Evolutionary conservation across 2,329 filamentous ascomycete genomes (phyloP).

Genomic region (Paecilomyces variotii): DNA sequence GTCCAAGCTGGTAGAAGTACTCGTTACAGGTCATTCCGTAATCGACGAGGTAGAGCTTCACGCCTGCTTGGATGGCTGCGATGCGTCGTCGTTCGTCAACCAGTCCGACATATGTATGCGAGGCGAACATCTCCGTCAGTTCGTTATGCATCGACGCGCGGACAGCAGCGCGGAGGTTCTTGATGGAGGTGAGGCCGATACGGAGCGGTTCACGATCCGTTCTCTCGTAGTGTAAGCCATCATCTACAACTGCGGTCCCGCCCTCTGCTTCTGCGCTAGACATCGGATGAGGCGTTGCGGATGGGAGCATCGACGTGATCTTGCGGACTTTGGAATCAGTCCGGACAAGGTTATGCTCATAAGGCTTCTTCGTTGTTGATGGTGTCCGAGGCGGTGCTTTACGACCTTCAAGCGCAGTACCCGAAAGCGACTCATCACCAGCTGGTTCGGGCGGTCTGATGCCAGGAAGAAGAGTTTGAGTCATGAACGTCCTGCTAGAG

Average conservation of each 20-base stretch:
- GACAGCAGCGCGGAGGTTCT: constrained; percentile 72
- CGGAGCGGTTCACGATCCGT: constrained; percentile 60
- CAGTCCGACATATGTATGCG: constrained; percentile 86
- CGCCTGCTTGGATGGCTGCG: constrained; percentile 85
- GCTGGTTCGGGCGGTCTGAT: constrained; percentile 40
- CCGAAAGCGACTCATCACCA: constrained; percentile 8
- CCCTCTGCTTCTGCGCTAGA: constrained; percentile 26
- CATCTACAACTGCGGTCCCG: constrained; percentile 22
- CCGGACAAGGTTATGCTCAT: constrained; percentile 82
- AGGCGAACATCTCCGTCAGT: constrained; percentile 77
- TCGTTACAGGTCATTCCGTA: constrained; percentile 82
- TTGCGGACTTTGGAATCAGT: constrained; percentile 86
- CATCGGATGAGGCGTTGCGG: constrained; percentile 34
- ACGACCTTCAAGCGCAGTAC: constrained; percentile 19
- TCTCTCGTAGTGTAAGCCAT: constrained; percentile 61
- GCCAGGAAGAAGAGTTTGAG: constrained; percentile 78
- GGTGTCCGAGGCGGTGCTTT: constrained; percentile 30
- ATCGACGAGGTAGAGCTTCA: constrained; percentile 86
- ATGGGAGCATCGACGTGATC: constrained; percentile 91
- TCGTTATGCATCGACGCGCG: constrained; percentile 75
- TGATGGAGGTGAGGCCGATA: constrained; percentile 76
- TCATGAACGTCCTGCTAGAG: constrained; percentile 87
- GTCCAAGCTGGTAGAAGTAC: constrained; percentile 89
- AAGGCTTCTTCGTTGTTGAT: constrained; percentile 45
- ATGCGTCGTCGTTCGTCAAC: constrained; percentile 81